Evolutionary conservation across 495 filamentous ascomycete species (phyloP), one percentile per base, ranked within the genome.

Genomic region (Talaromyces thailandensis): DNA sequence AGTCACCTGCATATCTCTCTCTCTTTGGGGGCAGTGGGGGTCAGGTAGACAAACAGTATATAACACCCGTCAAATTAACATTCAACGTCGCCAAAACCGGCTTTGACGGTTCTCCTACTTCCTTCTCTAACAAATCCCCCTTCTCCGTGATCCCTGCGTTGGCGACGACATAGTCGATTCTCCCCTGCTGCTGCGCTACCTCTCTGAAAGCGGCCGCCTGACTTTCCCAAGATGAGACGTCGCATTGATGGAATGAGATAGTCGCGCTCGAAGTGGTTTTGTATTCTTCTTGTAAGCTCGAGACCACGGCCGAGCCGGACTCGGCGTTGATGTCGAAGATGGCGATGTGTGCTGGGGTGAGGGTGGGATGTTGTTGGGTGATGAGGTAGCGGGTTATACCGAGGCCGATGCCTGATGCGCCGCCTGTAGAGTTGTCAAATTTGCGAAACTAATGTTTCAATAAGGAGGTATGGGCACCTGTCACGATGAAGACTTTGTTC

Each of bases 91-190:
- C 68, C 21, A 81, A 61, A 43, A 69, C 66, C 26, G 80, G 81
- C 63, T 76, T 75, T 5, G 64, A 61, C 0, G 75, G 79, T 4
- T 64, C 60, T 6, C 26, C 55, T 8, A 68, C 73, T 1, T 37
- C 64, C 14, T 16, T 50, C 37, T 74, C 72, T 23, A 78, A 60
- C 24, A 76, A 52, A 4, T 43, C 66, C 2, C 78, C 77, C 25
- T 74, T 71, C 67, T 83, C 80, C 0, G 75, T 75, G 25, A 86
- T 73, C 2, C 83, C 83, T 0, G 83, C 82, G 66, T 84, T 84
- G 18, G 82, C 81, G 64, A 84, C 76, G 2, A 83, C 81, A 12
- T 83, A 60, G 57, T 86, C 80, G 2, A 86, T 62, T 0, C 71
- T 64, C 6, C 75, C 73, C 61, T 59, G 70, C 31, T 73, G 62